A percentile compares a stretch with the other conserved stretches of the same genome.
phyloP scores from a whole-genome alignment of 1,284 basidiomycete genomes.

The Cutaneotrichosporon mucoides region DNA sequence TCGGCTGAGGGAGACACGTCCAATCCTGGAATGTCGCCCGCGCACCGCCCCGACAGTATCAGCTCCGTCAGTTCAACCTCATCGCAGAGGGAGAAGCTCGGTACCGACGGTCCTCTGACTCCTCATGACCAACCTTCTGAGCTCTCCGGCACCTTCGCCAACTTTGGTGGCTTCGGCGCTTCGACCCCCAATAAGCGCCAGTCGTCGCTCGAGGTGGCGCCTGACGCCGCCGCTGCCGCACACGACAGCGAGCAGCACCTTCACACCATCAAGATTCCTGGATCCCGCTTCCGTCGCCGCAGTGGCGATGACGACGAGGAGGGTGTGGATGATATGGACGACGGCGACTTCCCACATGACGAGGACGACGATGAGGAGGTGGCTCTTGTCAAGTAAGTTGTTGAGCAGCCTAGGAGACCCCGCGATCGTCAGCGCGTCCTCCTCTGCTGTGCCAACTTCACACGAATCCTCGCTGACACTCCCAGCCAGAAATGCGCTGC shows the following conservation, averaged over 20 bases:
- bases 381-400: slow-evolving; percentile 12
- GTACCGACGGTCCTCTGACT: slow-evolving; percentile 4
- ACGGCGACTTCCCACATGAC: slow-evolving; percentile 38
- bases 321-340: slow-evolving; percentile 32
- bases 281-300: slow-evolving; percentile 11
- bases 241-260: slow-evolving; percentile 12
- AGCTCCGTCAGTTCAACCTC: slow-evolving; percentile 6
- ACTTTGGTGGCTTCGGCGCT: slow-evolving; percentile 1
- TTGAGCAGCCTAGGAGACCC: not conserved
- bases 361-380: slow-evolving; percentile 40
- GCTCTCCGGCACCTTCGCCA: slow-evolving; percentile 1
- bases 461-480: not conserved
- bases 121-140: slow-evolving; percentile 13
- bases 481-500: slow-evolving; percentile 9
- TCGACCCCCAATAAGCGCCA: not conserved
- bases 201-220: slow-evolving; percentile 1
- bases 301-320: slow-evolving; percentile 26
- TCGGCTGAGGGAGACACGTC: not conserved
- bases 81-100: slow-evolving; percentile 1
- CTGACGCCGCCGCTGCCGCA: slow-evolving; percentile 1
- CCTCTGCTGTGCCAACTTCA: not conserved
- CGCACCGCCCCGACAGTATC: slow-evolving; percentile 5
- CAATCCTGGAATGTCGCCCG: slow-evolving; percentile 5
- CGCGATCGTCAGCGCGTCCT: not conserved
- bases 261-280: slow-evolving; percentile 3